Percentiles rank a stretch among this genome's conserved stretches.
These are phyloP conservation scores for Solanum okadae DNA, from an alignment of 257 asterid genomes.

Conservation along the genomic window DNA sequence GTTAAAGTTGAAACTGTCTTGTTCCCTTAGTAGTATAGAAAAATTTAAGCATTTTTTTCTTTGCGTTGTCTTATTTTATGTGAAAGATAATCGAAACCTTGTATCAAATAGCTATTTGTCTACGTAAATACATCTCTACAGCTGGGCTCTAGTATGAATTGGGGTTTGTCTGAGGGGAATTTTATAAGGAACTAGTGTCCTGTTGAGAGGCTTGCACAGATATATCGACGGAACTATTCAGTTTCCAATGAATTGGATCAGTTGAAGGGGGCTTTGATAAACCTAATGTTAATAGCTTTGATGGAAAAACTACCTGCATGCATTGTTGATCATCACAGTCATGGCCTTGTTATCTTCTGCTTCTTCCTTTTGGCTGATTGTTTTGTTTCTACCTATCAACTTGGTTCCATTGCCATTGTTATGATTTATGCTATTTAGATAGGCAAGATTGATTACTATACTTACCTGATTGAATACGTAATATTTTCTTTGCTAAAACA, in stretches of 20 bases:
- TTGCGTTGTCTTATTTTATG: neutral
- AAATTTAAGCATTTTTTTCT: neutral
- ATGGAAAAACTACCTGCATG: neutral
- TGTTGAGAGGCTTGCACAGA: neutral
- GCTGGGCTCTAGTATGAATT: neutral
- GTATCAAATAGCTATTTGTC: neutral
- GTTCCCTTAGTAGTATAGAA: neutral
- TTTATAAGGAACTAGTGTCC: neutral
- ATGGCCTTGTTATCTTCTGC: neutral
- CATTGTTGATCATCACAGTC: neutral
- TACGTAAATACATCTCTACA: neutral
- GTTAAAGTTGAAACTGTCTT: neutral
- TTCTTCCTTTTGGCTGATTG: neutral
- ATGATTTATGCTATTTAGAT: neutral
- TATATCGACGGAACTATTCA: neutral
- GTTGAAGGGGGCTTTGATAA: neutral
- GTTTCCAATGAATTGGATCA: neutral
- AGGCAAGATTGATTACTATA: neutral
- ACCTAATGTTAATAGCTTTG: neutral
- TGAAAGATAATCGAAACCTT: neutral
- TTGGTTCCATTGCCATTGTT: neutral
- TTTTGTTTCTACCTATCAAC: neutral
- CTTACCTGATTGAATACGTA: neutral
- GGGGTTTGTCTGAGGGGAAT: neutral
- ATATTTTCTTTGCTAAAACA: constrained; percentile 7